Base-by-base conservation (phyloP, 2,329 filamentous ascomycete species). In the Eurotiales sp. region DNA sequence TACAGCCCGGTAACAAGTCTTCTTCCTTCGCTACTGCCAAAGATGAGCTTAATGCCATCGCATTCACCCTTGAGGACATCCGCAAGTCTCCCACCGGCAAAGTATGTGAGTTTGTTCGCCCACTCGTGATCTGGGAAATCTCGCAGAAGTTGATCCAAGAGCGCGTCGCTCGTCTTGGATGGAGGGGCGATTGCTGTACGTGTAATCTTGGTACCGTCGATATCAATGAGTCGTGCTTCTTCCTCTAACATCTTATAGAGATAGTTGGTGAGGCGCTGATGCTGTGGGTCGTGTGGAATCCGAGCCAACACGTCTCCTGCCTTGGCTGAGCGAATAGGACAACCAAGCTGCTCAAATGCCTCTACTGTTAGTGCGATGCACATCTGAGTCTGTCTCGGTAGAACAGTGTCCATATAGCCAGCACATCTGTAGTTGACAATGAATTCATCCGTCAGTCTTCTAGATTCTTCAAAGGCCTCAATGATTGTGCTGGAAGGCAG, bases 1-100 rank as follows among this genome's bases (percentile, higher is more conserved):
- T 76, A 77, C 0, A 73, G 59, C 19, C 72, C 66, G 12, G 65
- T 67, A 0, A 75, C 50, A 2, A 68, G 52, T 11, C 56, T 48
- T 1, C 61, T 56, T 8, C 59, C 60, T 2, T 57, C 50, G 8
- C 54, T 53, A 27, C 61, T 63, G 0, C 64, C 62, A 40, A 77
- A 78, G 2, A 77, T 55, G 1, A 78, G 46, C 1, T 60, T 51
- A 0, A 77, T 34, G 4, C 66, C 62, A 42, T 77, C 71, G 0
- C 53, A 55, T 1, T 56, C 49, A 0, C 74, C 74, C 0, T 57
- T 58, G 0, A 78, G 60, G 45, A 68, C 73, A 0, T 67, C 62
- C 1, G 72, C 71, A 0, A 77, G 61, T 6, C 58, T 48, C 0
- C 64, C 50, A 0, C 67, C 74, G 0, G 65, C 67, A 3, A 58